These are phyloP conservation scores for Fistulinella prunicolor DNA, from an alignment of 768 basidiomycete genomes.

Conservation along the genomic window DNA sequence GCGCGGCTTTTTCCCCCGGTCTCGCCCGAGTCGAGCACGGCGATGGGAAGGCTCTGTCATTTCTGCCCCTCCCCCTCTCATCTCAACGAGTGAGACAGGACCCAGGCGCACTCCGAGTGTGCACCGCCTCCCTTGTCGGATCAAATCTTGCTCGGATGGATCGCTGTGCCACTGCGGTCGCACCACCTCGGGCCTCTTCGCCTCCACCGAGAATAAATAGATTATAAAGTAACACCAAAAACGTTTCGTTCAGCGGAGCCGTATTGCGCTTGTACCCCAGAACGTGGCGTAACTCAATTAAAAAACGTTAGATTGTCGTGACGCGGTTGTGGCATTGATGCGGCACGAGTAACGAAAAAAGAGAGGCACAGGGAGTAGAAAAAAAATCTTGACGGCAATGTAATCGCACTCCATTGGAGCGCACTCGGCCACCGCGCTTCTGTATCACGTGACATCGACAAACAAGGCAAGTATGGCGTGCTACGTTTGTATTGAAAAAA, in stretches of 20 bases:
- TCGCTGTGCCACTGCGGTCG: not conserved
- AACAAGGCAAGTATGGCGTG: slow-evolving; percentile 1
- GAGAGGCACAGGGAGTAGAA: not conserved
- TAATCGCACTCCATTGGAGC: too few species aligned
- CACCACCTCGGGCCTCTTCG: not conserved
- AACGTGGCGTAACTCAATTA: slow-evolving; percentile 22
- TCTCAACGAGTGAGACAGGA: not conserved
- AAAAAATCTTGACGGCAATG: too few species aligned
- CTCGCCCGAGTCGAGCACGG: not conserved
- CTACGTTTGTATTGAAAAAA: not conserved
- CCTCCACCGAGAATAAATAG: not conserved
- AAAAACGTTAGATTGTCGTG: slow-evolving; percentile 5
- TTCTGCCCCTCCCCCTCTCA: not conserved
- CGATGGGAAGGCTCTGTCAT: not conserved
- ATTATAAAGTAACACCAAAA: too few species aligned
- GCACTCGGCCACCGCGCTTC: not conserved
- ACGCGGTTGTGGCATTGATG: not conserved
- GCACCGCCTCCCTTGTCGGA: slow-evolving; percentile 5
- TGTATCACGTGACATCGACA: slow-evolving; percentile 16
- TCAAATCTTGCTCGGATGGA: slow-evolving; percentile 6
- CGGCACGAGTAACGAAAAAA: not conserved
- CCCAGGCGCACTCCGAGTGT: not conserved
- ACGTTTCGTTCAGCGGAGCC: slow-evolving; percentile 14
- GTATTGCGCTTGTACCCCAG: slow-evolving; percentile 22
- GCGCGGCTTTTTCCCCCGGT: slow-evolving; percentile 10